These are phyloP conservation scores for Lyophyllum atratum DNA, from an alignment of 768 basidiomycete genomes.

Conservation along the genomic window DNA sequence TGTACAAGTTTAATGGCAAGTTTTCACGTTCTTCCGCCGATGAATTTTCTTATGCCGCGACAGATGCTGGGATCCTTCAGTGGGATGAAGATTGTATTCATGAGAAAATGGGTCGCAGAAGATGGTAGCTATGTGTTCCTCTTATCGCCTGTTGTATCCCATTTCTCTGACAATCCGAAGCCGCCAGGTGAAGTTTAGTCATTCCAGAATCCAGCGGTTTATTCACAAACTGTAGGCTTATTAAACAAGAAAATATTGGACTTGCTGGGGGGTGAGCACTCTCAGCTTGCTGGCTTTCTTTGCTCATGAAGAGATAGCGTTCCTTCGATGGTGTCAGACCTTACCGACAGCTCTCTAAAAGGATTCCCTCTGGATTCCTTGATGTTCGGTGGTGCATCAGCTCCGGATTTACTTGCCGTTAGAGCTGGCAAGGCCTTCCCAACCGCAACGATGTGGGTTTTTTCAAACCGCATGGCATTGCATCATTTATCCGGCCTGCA, in stretches of 20 bases:
- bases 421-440: conserved; percentile 38
- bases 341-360: conserved; percentile 40
- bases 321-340: conserved; percentile 56
- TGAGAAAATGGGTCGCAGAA: conserved; percentile 52
- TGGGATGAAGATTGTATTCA: conserved; percentile 48
- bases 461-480: not conserved
- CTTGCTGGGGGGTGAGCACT: conserved; percentile 47
- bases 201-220: too few relatives aligned
- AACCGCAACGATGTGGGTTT: conserved; percentile 23
- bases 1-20: conserved; percentile 20
- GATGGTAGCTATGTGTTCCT: conserved; percentile 33
- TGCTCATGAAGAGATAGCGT: conserved; percentile 31
- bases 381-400: conserved; percentile 43
- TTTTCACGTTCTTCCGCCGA: too few relatives aligned
- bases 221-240: conserved; percentile 30
- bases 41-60: not conserved
- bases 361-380: conserved; percentile 39
- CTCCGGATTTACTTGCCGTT: conserved; percentile 34
- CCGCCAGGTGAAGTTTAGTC: too few relatives aligned
- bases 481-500: too few relatives aligned
- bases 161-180: too few relatives aligned
- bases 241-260: conserved; percentile 44
- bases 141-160: too few relatives aligned
- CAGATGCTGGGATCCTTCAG: conserved; percentile 42
- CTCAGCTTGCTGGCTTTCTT: not conserved